Conservation (phyloP, 768 basidiomycete genomes). For the Trametes punicea region DNA sequence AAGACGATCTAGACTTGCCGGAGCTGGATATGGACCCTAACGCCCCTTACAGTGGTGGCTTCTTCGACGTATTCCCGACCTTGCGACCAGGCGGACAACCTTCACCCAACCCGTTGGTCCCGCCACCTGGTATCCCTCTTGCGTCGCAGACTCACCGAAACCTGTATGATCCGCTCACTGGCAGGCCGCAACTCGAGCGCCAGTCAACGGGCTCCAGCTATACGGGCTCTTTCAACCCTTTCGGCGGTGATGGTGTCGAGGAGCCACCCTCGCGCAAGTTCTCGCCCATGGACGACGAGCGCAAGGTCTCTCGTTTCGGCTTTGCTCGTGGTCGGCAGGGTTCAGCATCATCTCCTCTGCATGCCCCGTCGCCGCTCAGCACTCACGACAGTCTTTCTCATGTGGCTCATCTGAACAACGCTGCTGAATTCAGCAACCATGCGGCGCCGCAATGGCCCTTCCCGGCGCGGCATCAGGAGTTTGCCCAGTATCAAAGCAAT, state of each 20-base stretch:
- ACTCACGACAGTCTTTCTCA: constrained; percentile 44
- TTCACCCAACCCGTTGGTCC: constrained; percentile 35
- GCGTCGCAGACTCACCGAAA: constrained; percentile 46
- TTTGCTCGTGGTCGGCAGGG: constrained; percentile 72
- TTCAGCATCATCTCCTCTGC: constrained; percentile 61
- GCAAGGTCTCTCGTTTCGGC: constrained; percentile 76
- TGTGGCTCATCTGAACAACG: constrained; percentile 42
- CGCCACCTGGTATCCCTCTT: constrained; percentile 55
- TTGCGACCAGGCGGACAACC: constrained; percentile 35
- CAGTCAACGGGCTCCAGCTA: constrained; percentile 53
- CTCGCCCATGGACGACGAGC: constrained; percentile 56
- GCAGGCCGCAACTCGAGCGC: constrained; percentile 42
- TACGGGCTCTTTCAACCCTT: constrained; percentile 78
- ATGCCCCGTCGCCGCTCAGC: constrained; percentile 52
- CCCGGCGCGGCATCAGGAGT: constrained; percentile 40
- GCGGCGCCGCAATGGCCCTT: constrained; percentile 45
- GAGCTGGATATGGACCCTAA: constrained; percentile 49
- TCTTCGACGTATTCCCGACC: constrained; percentile 68
- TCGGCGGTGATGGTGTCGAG: constrained; percentile 54
- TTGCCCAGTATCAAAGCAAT: constrained; percentile 34
- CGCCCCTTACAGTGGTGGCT: constrained; percentile 62
- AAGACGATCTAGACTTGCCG: constrained; percentile 37
- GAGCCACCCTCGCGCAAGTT: constrained; percentile 35
- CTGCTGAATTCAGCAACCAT: constrained; percentile 30
- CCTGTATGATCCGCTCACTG: constrained; percentile 52